A percentile compares a stretch with the other conserved stretches of the same genome.
Evolutionary conservation across 768 basidiomycete species (phyloP).

Genomic region (Albatrellus ellisii): DNA sequence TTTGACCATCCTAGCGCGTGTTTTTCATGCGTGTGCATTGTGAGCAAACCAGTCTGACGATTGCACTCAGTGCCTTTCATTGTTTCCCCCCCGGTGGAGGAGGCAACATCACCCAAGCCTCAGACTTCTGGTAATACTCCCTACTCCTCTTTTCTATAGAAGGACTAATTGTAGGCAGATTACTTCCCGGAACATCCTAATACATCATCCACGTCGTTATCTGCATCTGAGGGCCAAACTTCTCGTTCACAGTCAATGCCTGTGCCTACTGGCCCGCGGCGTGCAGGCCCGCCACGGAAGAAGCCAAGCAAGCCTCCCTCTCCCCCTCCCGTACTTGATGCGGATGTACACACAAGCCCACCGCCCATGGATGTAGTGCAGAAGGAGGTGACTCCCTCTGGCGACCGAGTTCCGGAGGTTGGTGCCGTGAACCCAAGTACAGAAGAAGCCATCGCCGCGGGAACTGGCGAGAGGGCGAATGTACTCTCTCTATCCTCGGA

Average conservation of each 20-base stretch:
- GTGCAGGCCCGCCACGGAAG: slow-evolving; percentile 23
- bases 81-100: no score
- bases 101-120: no score
- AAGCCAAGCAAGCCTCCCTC: slow-evolving; percentile 8
- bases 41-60: no score
- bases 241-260: no score
- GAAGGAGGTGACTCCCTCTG: background rate
- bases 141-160: background rate
- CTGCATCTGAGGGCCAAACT: no score
- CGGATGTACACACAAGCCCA: background rate
- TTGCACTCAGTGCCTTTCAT: no score
- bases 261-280: slow-evolving; percentile 23
- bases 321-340: background rate
- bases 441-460: slow-evolving; percentile 7
- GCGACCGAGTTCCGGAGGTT: background rate
- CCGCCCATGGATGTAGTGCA: background rate
- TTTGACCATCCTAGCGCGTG: no score
- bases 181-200: slow-evolving; percentile 1
- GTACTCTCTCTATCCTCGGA: slow-evolving; percentile 2
- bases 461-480: background rate
- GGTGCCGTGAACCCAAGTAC: background rate
- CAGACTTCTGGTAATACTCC: no score
- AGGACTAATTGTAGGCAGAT: slow-evolving; percentile 2
- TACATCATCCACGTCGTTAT: background rate
- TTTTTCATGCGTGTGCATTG: no score